These are phyloP conservation scores for Physcia stellaris DNA, from an alignment of 495 filamentous ascomycete genomes.

Conservation along the genomic window DNA sequence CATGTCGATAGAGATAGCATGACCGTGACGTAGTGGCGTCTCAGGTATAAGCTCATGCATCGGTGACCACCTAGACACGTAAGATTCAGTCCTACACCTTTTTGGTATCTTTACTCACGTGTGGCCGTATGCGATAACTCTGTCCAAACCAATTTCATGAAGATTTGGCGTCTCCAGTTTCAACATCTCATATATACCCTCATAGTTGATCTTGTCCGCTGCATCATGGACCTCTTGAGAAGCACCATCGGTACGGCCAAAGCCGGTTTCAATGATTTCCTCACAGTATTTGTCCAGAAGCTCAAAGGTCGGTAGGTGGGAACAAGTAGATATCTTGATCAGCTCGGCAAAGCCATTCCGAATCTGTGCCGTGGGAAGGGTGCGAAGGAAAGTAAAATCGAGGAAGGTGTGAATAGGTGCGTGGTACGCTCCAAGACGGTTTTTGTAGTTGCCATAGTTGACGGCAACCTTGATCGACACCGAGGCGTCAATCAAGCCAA, in stretches of 20 bases:
- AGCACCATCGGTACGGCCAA: conserved; percentile 39
- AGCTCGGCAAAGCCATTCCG: conserved; percentile 53
- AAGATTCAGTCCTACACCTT: background rate
- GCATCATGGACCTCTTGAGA: conserved; percentile 32
- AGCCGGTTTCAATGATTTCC: conserved; percentile 38
- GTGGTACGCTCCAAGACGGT: conserved; percentile 52
- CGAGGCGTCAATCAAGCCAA: conserved; percentile 52
- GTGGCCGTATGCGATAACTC: conserved; percentile 55
- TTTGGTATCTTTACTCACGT: conserved; percentile 28
- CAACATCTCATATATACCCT: conserved; percentile 48
- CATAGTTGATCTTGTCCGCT: conserved; percentile 45
- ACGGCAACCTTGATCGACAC: conserved; percentile 54
- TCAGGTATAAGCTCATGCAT: conserved; percentile 47
- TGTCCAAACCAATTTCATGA: conserved; percentile 47
- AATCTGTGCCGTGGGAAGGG: conserved; percentile 43
- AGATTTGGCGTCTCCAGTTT: conserved; percentile 50
- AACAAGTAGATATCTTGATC: conserved; percentile 54
- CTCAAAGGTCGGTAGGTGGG: conserved; percentile 43
- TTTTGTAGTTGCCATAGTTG: conserved; percentile 54
- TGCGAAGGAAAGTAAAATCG: conserved; percentile 49
- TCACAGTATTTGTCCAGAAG: conserved; percentile 48
- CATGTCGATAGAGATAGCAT: conserved; percentile 56
- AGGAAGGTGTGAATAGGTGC: conserved; percentile 52
- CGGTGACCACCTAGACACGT: conserved; percentile 38
- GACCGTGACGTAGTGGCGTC: conserved; percentile 47